Conservation (phyloP, 805 yeast species). For the Candida tallmaniae region DNA sequence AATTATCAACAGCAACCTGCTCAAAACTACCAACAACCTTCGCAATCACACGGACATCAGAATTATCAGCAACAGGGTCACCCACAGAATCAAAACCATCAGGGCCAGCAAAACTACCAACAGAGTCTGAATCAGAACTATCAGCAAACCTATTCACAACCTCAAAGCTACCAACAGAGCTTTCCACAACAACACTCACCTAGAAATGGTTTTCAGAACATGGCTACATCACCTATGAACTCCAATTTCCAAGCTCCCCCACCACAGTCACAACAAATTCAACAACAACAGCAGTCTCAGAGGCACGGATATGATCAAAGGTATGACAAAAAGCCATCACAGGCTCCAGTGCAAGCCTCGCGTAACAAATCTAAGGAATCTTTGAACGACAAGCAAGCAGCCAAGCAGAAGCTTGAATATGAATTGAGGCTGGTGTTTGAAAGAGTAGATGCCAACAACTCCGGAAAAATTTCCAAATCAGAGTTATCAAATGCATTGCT, state of each 20-base stretch:
- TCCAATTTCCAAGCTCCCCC: conserved; percentile 2
- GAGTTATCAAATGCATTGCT: conserved; percentile 57
- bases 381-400: conserved; percentile 17
- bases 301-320: conserved; percentile 11
- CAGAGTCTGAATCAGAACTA: conserved; percentile 10
- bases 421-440: conserved; percentile 49
- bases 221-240: not conserved
- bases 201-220: conserved; percentile 1
- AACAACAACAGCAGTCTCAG: no score
- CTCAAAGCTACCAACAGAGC: conserved; percentile 9
- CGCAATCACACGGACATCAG: conserved; percentile 10
- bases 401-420: conserved; percentile 41
- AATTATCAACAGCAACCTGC: conserved; percentile 11
- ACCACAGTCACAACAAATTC: conserved; percentile 4
- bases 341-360: conserved; percentile 8
- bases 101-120: conserved; percentile 3
- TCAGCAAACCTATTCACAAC: conserved; percentile 12
- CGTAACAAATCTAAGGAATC: conserved; percentile 15
- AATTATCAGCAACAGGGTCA: conserved; percentile 11
- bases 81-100: conserved; percentile 16
- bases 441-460: conserved; percentile 49
- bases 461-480: conserved; percentile 50
- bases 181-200: conserved; percentile 6
- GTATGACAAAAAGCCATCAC: conserved; percentile 12
- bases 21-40: conserved; percentile 5